Evolutionary conservation across 2,329 filamentous ascomycete genomes (phyloP), one percentile per base, ranked within the genome.

Genomic region (Pleomassaria siparia): DNA sequence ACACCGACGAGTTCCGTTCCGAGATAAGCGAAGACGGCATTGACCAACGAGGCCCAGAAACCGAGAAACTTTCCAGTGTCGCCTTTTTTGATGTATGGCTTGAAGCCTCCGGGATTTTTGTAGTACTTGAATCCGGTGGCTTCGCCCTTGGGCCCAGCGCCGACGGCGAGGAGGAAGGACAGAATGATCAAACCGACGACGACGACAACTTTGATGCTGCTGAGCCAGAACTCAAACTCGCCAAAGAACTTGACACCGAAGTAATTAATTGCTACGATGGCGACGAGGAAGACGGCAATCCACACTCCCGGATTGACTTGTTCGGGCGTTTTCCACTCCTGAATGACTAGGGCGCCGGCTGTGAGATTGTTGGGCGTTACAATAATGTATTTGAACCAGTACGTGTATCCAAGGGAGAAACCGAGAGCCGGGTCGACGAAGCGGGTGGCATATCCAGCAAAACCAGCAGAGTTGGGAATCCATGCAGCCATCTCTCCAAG

Each of bases 401-500:
- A 76, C 2, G 66, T 68, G 69, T 69, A 91, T 28, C 88, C 87
- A 11, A 91, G 79, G 47, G 87, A 81, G 67, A 94, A 94, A 45
- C 89, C 89, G 21, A 94, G 80, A 50, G 88, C 87, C 44, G 88
- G 88, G 59, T 94, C 88, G 62, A 84, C 87, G 74, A 90, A 94
- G 40, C 89, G 81, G 50, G 84, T 80, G 20, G 89, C 88, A 64
- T 91, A 94, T 61, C 87, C 87, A 51, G 88, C 88, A 71, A 94
- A 95, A 58, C 89, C 89, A 65, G 86, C 83, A 45, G 83, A 81
- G 60, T 91, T 78, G 42, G 89, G 89, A 26, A 94, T 71, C 87
- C 87, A 94, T 43, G 88, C 82, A 8, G 88, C 87, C 87, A 94
- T 94, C 71, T 92, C 88, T 53, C 88, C 89, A 3, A 94, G 81